phyloP scores from a whole-genome alignment of 202 grass and related monocot species.

The Schoenoplectus triqueter region DNA sequence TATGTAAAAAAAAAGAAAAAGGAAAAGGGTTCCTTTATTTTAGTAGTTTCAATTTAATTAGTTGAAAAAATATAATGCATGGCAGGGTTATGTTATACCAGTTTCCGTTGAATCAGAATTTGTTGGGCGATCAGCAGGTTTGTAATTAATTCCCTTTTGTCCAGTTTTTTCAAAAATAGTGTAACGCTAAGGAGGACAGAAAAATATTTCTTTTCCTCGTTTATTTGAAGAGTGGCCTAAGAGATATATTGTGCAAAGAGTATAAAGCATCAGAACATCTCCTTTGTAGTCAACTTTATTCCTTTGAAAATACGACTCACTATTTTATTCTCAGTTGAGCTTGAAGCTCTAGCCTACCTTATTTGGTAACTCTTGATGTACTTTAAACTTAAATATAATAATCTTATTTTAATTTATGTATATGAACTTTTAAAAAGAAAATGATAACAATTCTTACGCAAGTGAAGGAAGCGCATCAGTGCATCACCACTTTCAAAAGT shows the following conservation, averaged over 20 bases:
- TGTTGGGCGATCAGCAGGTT: neutral
- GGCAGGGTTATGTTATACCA: neutral
- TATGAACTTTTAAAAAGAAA: neutral
- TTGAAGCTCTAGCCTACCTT: neutral
- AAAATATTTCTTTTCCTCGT: neutral
- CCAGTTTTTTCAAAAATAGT: neutral
- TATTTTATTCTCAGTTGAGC: neutral
- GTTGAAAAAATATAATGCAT: neutral
- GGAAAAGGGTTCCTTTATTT: neutral
- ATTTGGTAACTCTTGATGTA: neutral
- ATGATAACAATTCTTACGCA: neutral
- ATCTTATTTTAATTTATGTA: neutral
- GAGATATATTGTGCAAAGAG: neutral
- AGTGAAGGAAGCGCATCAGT: neutral
- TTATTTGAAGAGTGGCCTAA: neutral
- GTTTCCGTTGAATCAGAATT: slow-evolving; percentile 11
- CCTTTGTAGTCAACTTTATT: neutral
- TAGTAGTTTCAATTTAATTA: neutral
- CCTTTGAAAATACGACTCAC: neutral
- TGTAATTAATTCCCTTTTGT: slow-evolving; percentile 1
- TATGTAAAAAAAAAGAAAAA: neutral
- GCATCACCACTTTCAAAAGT: neutral
- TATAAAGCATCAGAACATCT: slow-evolving; percentile 21
- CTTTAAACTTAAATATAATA: neutral
- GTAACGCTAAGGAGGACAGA: neutral